A percentile compares a stretch with the other conserved stretches of the same genome.
Evolutionary conservation across 179 eudicot species (phyloP).

Genomic region (Carnegiea gigantea): DNA sequence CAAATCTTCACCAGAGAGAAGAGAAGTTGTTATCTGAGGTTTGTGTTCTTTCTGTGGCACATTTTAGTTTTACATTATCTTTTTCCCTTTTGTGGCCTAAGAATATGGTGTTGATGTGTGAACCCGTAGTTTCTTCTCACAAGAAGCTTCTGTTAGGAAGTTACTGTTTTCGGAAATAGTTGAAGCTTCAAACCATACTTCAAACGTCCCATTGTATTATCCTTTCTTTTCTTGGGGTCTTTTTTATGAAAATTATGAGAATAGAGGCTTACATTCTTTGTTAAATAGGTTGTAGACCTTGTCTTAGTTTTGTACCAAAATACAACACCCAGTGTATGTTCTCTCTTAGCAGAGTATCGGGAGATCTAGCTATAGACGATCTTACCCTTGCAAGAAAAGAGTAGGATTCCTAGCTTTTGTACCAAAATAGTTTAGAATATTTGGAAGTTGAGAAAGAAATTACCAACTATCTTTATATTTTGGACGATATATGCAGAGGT

Average conservation of each 20-base stretch:
- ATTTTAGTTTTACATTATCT: neutral
- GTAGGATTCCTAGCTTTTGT: no score
- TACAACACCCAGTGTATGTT: no score
- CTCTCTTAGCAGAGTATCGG: no score
- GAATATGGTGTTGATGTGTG: neutral
- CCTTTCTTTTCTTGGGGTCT: neutral
- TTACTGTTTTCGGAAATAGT: neutral
- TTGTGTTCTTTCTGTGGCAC: conserved; percentile 23
- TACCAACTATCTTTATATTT: neutral
- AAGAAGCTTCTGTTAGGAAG: neutral
- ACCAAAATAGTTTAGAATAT: neutral
- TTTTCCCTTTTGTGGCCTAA: neutral
- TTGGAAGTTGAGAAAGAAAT: neutral
- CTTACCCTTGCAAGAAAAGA: no score
- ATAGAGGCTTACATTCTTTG: neutral
- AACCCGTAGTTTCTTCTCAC: neutral
- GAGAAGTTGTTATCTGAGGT: conserved; percentile 82
- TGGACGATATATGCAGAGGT: neutral
- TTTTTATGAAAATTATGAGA: neutral
- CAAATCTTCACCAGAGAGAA: conserved; percentile 75
- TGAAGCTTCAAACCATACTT: neutral
- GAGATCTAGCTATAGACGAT: no score
- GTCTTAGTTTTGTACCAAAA: conserved; percentile 2
- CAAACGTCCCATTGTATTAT: neutral
- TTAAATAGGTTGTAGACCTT: conserved; percentile 1